Evolutionary conservation across 2,329 filamentous ascomycete species (phyloP).

Genomic region (Fusarium napiforme): DNA sequence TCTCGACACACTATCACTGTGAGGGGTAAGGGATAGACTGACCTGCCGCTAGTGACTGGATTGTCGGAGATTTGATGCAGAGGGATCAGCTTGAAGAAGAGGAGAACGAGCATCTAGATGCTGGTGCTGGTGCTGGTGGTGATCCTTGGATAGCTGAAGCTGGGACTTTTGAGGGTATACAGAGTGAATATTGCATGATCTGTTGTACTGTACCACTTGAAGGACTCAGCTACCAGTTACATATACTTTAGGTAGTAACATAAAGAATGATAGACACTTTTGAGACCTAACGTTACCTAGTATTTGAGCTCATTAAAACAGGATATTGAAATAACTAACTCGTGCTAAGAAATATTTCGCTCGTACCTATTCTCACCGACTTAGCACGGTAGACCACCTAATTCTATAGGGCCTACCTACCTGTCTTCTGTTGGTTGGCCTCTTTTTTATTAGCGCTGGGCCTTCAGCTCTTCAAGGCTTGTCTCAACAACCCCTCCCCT

Average conservation of each 20-base stretch:
- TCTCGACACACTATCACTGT: background rate
- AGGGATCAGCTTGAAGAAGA: background rate
- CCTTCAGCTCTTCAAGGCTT: conserved; percentile 24
- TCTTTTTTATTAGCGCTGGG: background rate
- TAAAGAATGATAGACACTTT: background rate
- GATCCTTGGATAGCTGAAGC: conserved; percentile 33
- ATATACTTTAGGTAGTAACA: too few species aligned
- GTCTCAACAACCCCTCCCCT: conserved; percentile 28
- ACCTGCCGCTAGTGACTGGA: background rate
- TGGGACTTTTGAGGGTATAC: background rate
- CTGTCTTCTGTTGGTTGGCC: background rate
- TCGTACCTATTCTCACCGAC: background rate
- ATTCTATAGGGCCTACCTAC: too few species aligned
- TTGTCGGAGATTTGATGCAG: background rate
- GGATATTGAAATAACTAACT: background rate
- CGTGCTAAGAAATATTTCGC: background rate
- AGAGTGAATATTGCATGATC: background rate
- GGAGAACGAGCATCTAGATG: background rate
- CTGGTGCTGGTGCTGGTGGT: background rate
- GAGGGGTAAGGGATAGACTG: background rate
- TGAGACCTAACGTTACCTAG: background rate
- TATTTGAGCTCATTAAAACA: background rate
- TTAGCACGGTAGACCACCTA: background rate
- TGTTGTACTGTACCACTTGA: background rate
- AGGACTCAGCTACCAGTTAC: background rate